Base-by-base conservation (phyloP, 306 rosid species). In the Medicago lupulina region DNA sequence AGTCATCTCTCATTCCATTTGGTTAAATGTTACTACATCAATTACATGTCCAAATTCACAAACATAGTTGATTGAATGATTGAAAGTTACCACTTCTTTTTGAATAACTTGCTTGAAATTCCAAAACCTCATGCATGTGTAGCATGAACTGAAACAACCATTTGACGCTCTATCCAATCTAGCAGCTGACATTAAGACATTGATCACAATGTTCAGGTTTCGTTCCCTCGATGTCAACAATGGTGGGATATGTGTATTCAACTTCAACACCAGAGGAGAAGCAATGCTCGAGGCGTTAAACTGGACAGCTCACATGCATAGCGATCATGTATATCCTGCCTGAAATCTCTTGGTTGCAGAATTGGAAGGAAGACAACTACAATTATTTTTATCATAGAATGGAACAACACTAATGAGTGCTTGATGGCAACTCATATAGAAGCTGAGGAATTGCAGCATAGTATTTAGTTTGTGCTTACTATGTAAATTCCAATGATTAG, bases 211-310 rank as follows among this genome's bases (percentile, higher is more conserved):
- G 23, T 85, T 79, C 85, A 89, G 96, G 86, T 92, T 92, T 75
- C 96, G 91, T 15, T 86, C 91, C 6, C 64, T 85, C 19, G 93
- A 92, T 53, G 64, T 89, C 62, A 89, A 92, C 75, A 92, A 92
- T 8, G 91, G 93, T 4, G 91, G 96, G 53, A 79, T 89, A 66
- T 85, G 90, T 64, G 90, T 84, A 7, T 86, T 92, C 74, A 89
- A 76, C 75, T 89, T 92, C 93, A 92, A 86, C 60, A 70, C 57
- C 38, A 81, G 81, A 86, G 96, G 97, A 41, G 97, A 92, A 81
- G 93, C 93, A 14, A 89, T 89, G 93, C 91, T 89, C 72, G 83
- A 85, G 67, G 86, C 80, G 62, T 66, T 92, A 80, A 92, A 92
- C 74, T 67, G 82, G 92, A 92, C 90, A 2, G 87, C 92, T 80